Conservation (phyloP, 2,329 filamentous ascomycete genomes). For the Hypoxylon sp. region DNA sequence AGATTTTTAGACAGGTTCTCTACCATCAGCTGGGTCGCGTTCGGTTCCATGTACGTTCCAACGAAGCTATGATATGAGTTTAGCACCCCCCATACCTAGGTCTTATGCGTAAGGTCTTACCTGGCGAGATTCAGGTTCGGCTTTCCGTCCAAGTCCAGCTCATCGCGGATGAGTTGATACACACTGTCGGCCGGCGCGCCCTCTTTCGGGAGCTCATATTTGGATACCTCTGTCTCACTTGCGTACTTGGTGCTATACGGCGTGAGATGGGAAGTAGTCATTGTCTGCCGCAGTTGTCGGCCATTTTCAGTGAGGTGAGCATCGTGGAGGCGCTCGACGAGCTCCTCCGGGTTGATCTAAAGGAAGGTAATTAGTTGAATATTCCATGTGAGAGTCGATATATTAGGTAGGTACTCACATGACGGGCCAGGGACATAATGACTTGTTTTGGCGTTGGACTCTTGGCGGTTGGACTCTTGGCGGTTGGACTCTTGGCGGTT, state of each 20-base stretch:
- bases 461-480: no score
- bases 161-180: conserved; percentile 75
- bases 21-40: conserved; percentile 74
- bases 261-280: conserved; percentile 66
- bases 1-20: conserved; percentile 81
- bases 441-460: not conserved
- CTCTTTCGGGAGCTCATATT: conserved; percentile 70
- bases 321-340: conserved; percentile 67
- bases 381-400: not conserved
- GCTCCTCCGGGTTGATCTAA: conserved; percentile 69
- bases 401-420: conserved; percentile 26
- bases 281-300: conserved; percentile 57
- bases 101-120: conserved; percentile 49
- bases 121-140: conserved; percentile 78
- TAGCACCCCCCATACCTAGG: conserved; percentile 12
- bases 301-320: conserved; percentile 57
- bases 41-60: conserved; percentile 78
- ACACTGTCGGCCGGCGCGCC: conserved; percentile 74
- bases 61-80: conserved; percentile 68
- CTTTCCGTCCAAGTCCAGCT: conserved; percentile 74
- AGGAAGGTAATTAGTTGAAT: not conserved
- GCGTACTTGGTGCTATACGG: conserved; percentile 72
- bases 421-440: conserved; percentile 41
- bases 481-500: not conserved
- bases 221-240: conserved; percentile 68